Evolutionary conservation across 1,284 basidiomycete genomes (phyloP).

Genomic region (Boletus sp.): DNA sequence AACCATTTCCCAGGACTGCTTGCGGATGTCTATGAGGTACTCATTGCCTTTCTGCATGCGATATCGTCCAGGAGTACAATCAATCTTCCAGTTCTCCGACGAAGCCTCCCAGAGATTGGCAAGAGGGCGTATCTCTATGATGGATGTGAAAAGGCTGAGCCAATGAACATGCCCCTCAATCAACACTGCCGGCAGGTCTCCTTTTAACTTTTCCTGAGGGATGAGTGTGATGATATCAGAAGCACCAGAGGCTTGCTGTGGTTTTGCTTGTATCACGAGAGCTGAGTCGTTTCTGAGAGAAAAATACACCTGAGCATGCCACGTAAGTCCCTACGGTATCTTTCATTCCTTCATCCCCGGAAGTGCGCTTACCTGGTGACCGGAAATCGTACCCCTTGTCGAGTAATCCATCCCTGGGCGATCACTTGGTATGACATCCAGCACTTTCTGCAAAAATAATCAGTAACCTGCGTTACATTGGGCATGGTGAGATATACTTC

Average conservation of each 20-base stretch:
- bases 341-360: no score
- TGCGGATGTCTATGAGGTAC: slow-evolving; percentile 34
- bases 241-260: not conserved
- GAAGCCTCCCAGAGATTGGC: not conserved
- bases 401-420: slow-evolving; percentile 36
- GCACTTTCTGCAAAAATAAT: slow-evolving; percentile 27
- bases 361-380: slow-evolving; percentile 18
- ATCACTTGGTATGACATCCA: slow-evolving; percentile 36
- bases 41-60: not conserved
- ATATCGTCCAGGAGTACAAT: not conserved
- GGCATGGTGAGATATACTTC: slow-evolving; percentile 18
- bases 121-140: slow-evolving; percentile 1
- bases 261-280: slow-evolving; percentile 1
- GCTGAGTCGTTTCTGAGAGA: not conserved
- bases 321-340: not conserved
- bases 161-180: slow-evolving; percentile 37
- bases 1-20: slow-evolving; percentile 28
- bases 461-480: not conserved
- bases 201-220: slow-evolving; percentile 30
- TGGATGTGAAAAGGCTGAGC: slow-evolving; percentile 27
- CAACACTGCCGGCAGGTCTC: slow-evolving; percentile 38
- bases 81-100: not conserved
- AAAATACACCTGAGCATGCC: not conserved
- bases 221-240: slow-evolving; percentile 34
- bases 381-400: slow-evolving; percentile 25